Evolutionary conservation across 1,139 yeast species (phyloP), one percentile per base, ranked within the genome.

Genomic region (Lodderomyces theae): DNA sequence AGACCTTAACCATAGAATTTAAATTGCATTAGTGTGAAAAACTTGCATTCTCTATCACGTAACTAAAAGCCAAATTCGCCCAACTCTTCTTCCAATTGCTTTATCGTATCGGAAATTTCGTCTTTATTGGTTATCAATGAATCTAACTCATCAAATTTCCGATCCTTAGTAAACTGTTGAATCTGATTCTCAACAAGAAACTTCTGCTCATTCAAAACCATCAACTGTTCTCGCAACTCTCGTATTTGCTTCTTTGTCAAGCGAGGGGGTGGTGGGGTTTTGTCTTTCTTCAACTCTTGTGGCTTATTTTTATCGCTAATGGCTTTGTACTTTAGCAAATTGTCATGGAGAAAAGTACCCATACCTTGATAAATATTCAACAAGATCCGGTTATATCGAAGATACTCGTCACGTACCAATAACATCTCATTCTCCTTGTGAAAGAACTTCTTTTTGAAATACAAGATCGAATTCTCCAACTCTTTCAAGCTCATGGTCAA

Each of bases 131-230:
- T 72, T 32, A 77, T 74, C 40, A 90, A 63, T 0, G 87, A 74
- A 16, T 66, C 68, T 37, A 88, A 62, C 55, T 88, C 96, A 47
- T 89, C 96, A 56, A 87, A 88, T 48, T 79, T 77, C 34, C 97
- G 67, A 42, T 77, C 79, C 48, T 71, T 72, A 44, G 83, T 86
- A 34, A 83, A 78, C 15, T 74, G 79, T 4, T 71, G 67, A 16
- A 86, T 74, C 73, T 83, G 75, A 18, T 76, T 73, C 42, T 79
- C 78, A 3, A 90, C 81, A 47, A 90, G 61, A 51, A 78, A 88
- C 53, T 73, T 72, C 54, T 90, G 97, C 55, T 90, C 97, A 49
- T 84, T 84, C 61, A 88, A 66, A 11, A 90, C 96, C 83, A 89
- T 85, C 42, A 90, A 61, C 50, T 85, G 84, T 51, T 88, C 94